phyloP scores from a whole-genome alignment of 1,139 yeast species.

The Candida sojae region DNA sequence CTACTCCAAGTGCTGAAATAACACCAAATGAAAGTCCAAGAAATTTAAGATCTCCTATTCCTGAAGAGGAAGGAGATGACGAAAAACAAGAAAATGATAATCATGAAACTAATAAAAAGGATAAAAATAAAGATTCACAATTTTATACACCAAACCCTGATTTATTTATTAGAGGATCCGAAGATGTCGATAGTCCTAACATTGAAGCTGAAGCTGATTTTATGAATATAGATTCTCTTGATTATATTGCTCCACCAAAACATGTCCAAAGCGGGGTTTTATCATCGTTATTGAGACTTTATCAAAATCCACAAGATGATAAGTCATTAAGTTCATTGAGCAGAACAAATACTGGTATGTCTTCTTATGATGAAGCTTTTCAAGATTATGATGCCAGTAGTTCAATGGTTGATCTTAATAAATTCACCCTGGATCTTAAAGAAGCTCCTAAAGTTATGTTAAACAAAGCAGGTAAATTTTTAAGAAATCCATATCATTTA shows the following conservation, averaged over 20 bases:
- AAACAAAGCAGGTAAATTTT: constrained; percentile 2
- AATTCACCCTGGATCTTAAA: constrained; percentile 28
- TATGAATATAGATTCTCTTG: constrained; percentile 44
- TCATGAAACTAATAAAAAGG: background rate
- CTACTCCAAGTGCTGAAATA: constrained; percentile 8
- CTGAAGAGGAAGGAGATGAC: constrained; percentile 7
- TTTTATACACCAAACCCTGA: constrained; percentile 53
- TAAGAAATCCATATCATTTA: constrained; percentile 6
- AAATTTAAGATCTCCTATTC: background rate
- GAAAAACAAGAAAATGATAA: constrained; percentile 5
- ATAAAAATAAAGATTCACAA: constrained; percentile 12
- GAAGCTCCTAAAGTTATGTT: constrained; percentile 5
- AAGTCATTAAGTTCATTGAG: constrained; percentile 23
- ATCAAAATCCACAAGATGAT: constrained; percentile 45
- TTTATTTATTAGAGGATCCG: constrained; percentile 33
- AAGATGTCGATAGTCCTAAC: constrained; percentile 20
- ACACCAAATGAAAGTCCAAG: constrained; percentile 18
- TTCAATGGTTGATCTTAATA: constrained; percentile 22
- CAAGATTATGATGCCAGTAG: background rate
- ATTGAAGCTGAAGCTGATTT: constrained; percentile 22
- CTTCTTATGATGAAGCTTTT: constrained; percentile 14
- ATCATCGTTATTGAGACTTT: constrained; percentile 70
- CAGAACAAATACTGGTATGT: constrained; percentile 6
- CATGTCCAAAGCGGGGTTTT: constrained; percentile 82
- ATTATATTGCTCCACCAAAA: constrained; percentile 65